Base-by-base conservation (phyloP, 176 grass and related monocot genomes). In the Triticum dicoccoides region DNA sequence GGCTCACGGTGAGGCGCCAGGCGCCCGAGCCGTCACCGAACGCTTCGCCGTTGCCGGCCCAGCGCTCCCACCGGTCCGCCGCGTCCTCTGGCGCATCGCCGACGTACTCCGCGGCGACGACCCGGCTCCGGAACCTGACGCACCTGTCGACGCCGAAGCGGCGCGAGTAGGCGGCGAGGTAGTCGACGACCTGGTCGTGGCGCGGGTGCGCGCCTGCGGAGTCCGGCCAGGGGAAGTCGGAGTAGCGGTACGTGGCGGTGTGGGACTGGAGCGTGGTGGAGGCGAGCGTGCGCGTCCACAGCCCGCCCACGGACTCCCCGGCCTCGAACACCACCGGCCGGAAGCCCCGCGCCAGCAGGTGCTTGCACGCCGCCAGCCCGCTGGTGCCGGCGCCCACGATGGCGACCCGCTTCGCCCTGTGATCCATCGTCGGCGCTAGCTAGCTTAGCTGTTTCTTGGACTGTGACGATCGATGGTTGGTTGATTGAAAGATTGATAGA, bases 161-260 rank as follows among this genome's bases (percentile, higher is more conserved):
- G 58, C 89, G 88, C 30, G 83, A 83, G 86, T 97, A 97, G 25
- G 92, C 75, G 45, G 45, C 45, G 45, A 49, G 45, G 45, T 49
- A 49, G 12, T 49, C 45, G 45, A 49, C 45, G 45, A 14, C 45
- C 45, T 49, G 45, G 4, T 51, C 47, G 47, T 51, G 47, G 14
- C 47, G 47, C 38, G 90, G 90, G 74, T 35, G 69, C 9, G 18
- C 7, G 27, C 90, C 90, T 5, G 85, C 80, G 62, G n/a, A n/a
- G 5, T 86, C 17, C 5, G 93, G 93, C 93, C 93, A 95, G 8
- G 93, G 90, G 82, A 95, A 92, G 82, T 95, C 93, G 15, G 86
- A 81, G 83, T 90, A 95, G 74, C 69, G 82, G 85, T 90, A 95
- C 11, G 61, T 30, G 7, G 5, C 11, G 8, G 11, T 1, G 6